phyloP scores from a whole-genome alignment of 768 basidiomycete species.

The Sarcodon sp. region DNA sequence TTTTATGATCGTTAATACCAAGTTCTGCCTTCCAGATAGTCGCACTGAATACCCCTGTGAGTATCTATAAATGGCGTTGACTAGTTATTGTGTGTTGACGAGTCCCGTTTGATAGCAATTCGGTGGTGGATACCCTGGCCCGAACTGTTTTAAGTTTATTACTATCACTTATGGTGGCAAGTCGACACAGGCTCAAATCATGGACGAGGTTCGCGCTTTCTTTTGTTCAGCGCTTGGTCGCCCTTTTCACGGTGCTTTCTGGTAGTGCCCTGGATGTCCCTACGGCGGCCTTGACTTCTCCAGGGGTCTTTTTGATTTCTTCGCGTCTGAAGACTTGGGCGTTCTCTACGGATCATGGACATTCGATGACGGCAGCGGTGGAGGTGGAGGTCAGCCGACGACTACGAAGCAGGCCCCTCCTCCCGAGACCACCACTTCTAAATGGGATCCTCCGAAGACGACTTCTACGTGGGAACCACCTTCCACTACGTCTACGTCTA shows the following conservation, averaged over 20 bases:
- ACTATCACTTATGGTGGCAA: conserved; percentile 51
- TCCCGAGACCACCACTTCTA: conserved; percentile 8
- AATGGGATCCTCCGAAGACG: conserved; percentile 7
- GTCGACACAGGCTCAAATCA: conserved; percentile 40
- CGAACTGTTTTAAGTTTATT: conserved; percentile 48
- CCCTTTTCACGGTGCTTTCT: neutral
- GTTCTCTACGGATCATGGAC: conserved; percentile 53
- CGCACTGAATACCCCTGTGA: conserved; percentile 22
- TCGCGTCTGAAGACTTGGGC: conserved; percentile 34
- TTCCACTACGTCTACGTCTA: conserved; percentile 5
- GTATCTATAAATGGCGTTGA: conserved; percentile 4
- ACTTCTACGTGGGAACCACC: conserved; percentile 7
- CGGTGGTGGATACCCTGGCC: conserved; percentile 49
- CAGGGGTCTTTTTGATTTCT: conserved; percentile 49
- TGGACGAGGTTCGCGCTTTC: conserved; percentile 38
- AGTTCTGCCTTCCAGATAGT: conserved; percentile 15
- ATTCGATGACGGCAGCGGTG: conserved; percentile 28
- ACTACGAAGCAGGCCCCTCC: conserved; percentile 12
- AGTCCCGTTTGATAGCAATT: conserved; percentile 25
- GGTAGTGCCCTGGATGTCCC: conserved; percentile 58
- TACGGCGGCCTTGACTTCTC: conserved; percentile 58
- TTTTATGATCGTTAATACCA: neutral
- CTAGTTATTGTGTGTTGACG: neutral
- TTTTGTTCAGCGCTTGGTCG: neutral
- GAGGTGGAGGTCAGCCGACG: conserved; percentile 9